Evolutionary conservation across 352 stramenopile species (phyloP), one percentile per base, ranked within the genome.

Genomic region (Phytophthora pluvialis): DNA sequence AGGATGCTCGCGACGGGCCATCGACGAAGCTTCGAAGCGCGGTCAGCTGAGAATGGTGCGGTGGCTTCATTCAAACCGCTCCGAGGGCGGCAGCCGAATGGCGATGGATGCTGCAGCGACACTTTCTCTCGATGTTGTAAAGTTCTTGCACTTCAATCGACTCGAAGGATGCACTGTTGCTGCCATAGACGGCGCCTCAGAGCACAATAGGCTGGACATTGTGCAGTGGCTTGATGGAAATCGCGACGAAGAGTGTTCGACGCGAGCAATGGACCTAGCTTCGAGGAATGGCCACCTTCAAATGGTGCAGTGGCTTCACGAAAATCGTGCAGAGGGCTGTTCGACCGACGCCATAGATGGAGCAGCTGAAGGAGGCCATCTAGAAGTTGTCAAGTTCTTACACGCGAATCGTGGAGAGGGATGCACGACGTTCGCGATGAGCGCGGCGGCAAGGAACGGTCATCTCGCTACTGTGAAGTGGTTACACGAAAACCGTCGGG

Each of bases 401-500:
- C 64, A 77, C 13, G 45, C 9, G 3, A 60, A 66, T 56, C 64
- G 70, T 38, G 40, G 18, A 31, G 60, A 74, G 68, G 64, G 59
- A 5, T 68, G 64, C 25, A 72, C 64, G 0, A n/a, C 42, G 28
- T 45, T 54, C 31, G 79, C 81, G 3, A 83, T 90, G 68, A 72
- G 84, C 21, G 42, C 75, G 7, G 79, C 81, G 4, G 81, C 81
- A 15, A 80, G 66, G 21, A 85, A 78, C 15, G 80, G 80, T 1
- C 74, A 89, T 48, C 64, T 90, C 5, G n/a, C 67, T 4, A 64
- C 80, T n/a, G 67, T 89, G 31, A 47, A 74, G 29, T 89, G 77
- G 77, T 63, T 90, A 3, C 75, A 89, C 26, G 46, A 42, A 25
- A 66, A 75, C 7, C 60, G 66, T 11, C 15, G 21, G 4, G 66